phyloP scores from a whole-genome alignment of 306 rosid genomes.

The Fragaria iinumae region DNA sequence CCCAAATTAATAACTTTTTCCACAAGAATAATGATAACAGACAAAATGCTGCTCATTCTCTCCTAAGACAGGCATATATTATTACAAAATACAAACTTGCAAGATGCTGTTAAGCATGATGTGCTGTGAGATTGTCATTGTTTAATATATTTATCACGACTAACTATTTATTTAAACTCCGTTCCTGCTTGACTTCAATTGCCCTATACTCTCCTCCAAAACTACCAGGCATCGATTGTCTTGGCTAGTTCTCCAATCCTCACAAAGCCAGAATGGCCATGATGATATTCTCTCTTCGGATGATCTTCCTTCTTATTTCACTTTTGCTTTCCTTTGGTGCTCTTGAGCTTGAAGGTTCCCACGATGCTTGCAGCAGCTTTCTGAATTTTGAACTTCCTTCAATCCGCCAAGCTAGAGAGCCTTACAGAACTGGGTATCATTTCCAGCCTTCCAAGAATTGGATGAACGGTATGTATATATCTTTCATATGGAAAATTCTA shows the following conservation, averaged over 20 bases:
- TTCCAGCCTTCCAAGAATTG: constrained; percentile 81
- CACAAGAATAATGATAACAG: neutral
- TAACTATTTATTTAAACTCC: too few relatives aligned
- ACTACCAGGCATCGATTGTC: neutral
- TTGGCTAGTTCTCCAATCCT: constrained; percentile 2
- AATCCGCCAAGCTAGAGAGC: constrained; percentile 13
- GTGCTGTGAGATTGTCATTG: neutral
- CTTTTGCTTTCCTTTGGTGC: constrained; percentile 33
- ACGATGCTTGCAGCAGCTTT: constrained; percentile 43
- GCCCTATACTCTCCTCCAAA: neutral
- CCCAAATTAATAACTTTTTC: neutral
- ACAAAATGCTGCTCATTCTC: neutral
- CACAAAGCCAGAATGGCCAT: constrained; percentile 32
- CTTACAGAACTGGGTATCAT: constrained; percentile 79
- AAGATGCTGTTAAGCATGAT: too few relatives aligned
- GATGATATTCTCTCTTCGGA: constrained; percentile 25
- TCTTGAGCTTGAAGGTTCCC: constrained; percentile 50
- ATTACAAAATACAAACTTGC: too few relatives aligned
- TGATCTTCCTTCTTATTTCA: constrained; percentile 26
- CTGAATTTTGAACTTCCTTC: constrained; percentile 17
- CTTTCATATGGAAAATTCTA: too few relatives aligned
- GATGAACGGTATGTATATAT: constrained; percentile 96
- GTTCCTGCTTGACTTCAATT: neutral
- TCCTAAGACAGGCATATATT: neutral
- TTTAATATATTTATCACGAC: neutral